Evolutionary conservation across 2,329 filamentous ascomycete species (phyloP), one percentile per base, ranked within the genome.

Genomic region (Alternaria solani): DNA sequence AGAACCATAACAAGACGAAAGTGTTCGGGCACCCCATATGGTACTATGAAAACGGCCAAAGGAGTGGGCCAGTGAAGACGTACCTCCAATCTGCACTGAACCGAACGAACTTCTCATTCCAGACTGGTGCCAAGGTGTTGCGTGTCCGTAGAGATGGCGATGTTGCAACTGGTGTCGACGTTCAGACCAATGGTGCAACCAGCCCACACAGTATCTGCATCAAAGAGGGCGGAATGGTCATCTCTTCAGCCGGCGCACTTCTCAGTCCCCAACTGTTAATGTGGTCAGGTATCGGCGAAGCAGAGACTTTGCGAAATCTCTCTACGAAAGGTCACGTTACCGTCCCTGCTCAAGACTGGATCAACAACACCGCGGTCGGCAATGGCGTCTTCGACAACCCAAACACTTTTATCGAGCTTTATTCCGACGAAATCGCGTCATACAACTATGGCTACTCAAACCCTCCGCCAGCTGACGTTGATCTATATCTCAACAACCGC

Each of bases 381-480:
- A 74, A 79, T 14, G 81, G 81, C 34, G 80, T 86, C 28, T 87
- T 85, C 63, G 84, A 86, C 67, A 87, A 86, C 66, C 84, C 85
- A 5, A 86, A 86, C 62, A 86, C 84, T 1, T 85, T 83, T 61
- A 83, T 86, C 69, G 81, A 83, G 64, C 75, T 86, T 1, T 77
- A 78, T 2, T 74, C 74, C 4, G 77, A 81, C 1, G 62, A 72
- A 3, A 70, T 87, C 48, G 57, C 81, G n/a, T 83, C 84, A 0
- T 86, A 84, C 69, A 74, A 67, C 9, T 81, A 85, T 68, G 78
- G 74, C 51, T 86, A 86, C 72, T 69, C 77, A 39, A 68, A 80
- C 43, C 83, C 84, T 0, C 69, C 77, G 1, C 54, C 78, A 1
- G 65, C 70, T 0, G 85, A 87, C 59, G 68, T 70, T 41, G 74